Percentiles rank a stretch among this genome's conserved stretches.
Evolutionary conservation across 495 filamentous ascomycete species (phyloP).

Genomic region (Copromyces sp.): DNA sequence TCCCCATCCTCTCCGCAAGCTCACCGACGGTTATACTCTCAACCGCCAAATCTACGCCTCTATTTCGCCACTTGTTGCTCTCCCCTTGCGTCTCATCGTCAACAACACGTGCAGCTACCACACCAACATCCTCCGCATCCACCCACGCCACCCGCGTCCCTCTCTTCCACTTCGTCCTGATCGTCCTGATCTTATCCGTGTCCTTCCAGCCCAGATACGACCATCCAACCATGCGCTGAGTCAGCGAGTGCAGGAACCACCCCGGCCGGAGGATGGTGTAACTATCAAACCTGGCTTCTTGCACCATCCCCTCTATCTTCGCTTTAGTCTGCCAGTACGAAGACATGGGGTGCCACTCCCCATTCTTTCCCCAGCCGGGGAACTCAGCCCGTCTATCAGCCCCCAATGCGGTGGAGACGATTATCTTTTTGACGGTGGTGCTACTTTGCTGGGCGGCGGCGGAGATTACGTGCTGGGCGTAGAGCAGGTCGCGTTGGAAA

Average conservation of each 20-base stretch:
- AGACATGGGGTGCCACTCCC: background rate
- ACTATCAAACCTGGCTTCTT: background rate
- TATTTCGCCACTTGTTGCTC: background rate
- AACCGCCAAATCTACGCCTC: background rate
- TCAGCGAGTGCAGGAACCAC: background rate
- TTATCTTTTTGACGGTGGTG: background rate
- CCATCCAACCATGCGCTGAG: background rate
- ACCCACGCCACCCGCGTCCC: background rate
- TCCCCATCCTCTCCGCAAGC: background rate
- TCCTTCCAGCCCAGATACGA: background rate
- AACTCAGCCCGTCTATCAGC: background rate
- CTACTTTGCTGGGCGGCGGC: background rate
- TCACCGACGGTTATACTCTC: background rate
- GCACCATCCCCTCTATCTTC: fast-evolving
- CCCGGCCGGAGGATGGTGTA: background rate
- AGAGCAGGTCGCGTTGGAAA: no score
- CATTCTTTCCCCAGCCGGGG: background rate
- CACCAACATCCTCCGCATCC: background rate
- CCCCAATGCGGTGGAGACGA: background rate
- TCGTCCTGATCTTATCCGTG: background rate
- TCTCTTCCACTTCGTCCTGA: background rate
- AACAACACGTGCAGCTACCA: background rate
- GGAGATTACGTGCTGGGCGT: background rate
- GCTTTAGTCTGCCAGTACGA: background rate
- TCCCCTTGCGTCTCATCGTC: background rate